Evolutionary conservation across 2,329 filamentous ascomycete genomes (phyloP).

Genomic region (Cladorrhinum sp.): DNA sequence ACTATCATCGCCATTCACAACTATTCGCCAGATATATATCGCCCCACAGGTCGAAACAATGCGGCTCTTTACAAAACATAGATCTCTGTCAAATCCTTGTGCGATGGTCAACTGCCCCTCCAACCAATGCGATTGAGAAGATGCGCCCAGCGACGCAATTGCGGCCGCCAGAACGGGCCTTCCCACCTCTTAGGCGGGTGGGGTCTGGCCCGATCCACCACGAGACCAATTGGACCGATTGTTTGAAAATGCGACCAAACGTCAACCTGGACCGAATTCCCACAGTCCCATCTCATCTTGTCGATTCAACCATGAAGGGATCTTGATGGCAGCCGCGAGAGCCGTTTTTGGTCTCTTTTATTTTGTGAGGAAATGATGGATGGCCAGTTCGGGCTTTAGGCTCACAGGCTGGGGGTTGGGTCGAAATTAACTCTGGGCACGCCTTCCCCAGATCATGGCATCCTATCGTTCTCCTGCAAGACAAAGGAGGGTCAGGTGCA

Average conservation of each 20-base stretch:
- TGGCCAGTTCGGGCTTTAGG: neutral
- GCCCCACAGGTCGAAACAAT: conserved; percentile 17
- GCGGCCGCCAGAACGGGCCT: conserved; percentile 29
- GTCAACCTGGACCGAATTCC: conserved; percentile 7
- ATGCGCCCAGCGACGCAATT: conserved; percentile 21
- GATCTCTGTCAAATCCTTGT: conserved; percentile 23
- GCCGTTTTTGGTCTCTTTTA: neutral
- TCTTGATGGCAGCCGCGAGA: neutral
- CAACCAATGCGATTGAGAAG: conserved; percentile 32
- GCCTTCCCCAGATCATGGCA: conserved; percentile 23
- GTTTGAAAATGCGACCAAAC: conserved; percentile 16
- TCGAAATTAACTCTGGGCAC: conserved; percentile 13
- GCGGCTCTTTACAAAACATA: conserved; percentile 30
- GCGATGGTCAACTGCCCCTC: conserved; percentile 24
- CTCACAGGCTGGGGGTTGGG: neutral
- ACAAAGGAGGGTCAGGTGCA: conserved; percentile 29
- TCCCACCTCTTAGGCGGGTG: conserved; percentile 26
- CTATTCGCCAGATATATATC: neutral
- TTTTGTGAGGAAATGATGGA: neutral
- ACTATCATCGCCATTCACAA: conserved; percentile 9
- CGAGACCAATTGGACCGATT: conserved; percentile 26
- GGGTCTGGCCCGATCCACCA: conserved; percentile 12
- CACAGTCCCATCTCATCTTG: neutral
- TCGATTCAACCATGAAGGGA: neutral
- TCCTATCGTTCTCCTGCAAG: conserved; percentile 25